Evolutionary conservation across 768 basidiomycete species (phyloP).

Genomic region (Calocera cornea): DNA sequence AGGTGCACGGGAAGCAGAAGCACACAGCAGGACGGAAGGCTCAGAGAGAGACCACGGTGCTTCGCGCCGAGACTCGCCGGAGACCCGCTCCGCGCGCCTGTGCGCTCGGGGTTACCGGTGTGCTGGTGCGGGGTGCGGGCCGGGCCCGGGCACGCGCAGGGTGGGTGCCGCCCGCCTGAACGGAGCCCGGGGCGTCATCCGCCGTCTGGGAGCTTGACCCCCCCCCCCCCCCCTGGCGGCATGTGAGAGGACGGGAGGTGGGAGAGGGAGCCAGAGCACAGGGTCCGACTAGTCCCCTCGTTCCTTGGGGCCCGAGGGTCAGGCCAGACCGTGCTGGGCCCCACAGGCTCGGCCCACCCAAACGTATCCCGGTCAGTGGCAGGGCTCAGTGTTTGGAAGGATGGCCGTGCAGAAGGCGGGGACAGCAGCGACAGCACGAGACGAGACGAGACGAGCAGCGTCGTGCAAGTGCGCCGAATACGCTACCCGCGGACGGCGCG

Average conservation of each 20-base stretch:
- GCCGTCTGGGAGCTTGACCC: too few relatives aligned
- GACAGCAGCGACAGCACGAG: not conserved
- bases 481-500: not conserved
- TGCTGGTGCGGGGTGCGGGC: not conserved
- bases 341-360: not conserved
- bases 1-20: too few relatives aligned
- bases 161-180: not conserved
- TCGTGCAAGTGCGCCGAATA: too few relatives aligned
- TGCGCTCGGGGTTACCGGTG: not conserved
- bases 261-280: not conserved
- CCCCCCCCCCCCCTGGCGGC: too few relatives aligned
- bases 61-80: not conserved
- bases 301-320: not conserved
- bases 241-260: not conserved
- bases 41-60: not conserved
- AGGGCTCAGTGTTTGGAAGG: too few relatives aligned
- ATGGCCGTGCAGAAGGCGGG: too few relatives aligned
- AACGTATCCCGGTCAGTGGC: not conserved
- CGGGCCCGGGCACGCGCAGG: not conserved
- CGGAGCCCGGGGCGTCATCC: too few relatives aligned
- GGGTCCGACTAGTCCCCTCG: not conserved
- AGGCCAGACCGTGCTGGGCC: too few relatives aligned
- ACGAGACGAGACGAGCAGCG: too few relatives aligned
- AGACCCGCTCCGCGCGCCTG: not conserved
- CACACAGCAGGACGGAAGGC: too few relatives aligned